Percentiles rank a stretch among this genome's conserved stretches.
Evolutionary conservation across 176 grass and related monocot genomes (phyloP).

Genomic region (Oryza rufipogon): DNA sequence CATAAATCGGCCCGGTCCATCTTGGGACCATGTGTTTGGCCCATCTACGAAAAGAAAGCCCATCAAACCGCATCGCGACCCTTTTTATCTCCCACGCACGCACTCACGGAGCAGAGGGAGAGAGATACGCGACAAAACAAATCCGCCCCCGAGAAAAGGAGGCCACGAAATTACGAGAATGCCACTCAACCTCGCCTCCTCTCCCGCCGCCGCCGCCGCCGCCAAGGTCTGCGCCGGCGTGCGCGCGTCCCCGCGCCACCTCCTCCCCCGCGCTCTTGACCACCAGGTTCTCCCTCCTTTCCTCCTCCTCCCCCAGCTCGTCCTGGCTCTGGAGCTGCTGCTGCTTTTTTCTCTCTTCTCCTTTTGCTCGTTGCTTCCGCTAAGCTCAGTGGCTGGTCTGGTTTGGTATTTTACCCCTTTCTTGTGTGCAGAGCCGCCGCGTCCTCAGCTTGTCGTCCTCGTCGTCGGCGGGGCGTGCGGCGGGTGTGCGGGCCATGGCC

Average conservation of each 20-base stretch:
- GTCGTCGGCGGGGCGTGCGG: background rate
- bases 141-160: background rate
- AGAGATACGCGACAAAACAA: background rate
- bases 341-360: background rate
- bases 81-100: background rate
- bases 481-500: background rate
- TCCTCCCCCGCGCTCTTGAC: background rate
- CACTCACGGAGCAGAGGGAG: too few species aligned
- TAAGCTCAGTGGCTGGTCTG: background rate
- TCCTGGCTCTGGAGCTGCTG: background rate
- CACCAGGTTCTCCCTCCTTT: background rate
- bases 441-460: background rate
- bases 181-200: slow-evolving; percentile 36
- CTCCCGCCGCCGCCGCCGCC: slow-evolving; percentile 16
- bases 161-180: slow-evolving; percentile 5
- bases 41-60: background rate
- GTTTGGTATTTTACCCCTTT: background rate
- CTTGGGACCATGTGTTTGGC: too few species aligned
- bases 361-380: background rate
- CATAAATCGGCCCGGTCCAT: background rate
- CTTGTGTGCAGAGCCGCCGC: background rate
- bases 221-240: slow-evolving; percentile 31
- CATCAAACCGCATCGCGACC: background rate
- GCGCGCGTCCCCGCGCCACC: slow-evolving; percentile 1
- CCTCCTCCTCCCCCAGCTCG: background rate